Evolutionary conservation across 2,329 filamentous ascomycete genomes (phyloP).

Genomic region (Monilinia fructigena): DNA sequence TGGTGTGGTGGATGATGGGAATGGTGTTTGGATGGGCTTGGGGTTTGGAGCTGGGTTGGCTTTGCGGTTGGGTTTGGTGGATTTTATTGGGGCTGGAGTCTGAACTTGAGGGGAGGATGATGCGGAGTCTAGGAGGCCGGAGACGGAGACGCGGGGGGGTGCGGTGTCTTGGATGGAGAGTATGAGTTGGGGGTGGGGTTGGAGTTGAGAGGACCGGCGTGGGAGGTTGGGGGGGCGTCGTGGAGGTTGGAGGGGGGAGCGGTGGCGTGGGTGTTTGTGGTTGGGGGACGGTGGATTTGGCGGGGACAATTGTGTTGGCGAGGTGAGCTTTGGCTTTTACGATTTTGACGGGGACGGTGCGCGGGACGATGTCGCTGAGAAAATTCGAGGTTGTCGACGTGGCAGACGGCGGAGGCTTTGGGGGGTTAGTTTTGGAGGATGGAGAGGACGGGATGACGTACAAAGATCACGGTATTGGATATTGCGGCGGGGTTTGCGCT

Average conservation of each 20-base stretch:
- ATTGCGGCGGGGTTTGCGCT: slow-evolving; percentile 87
- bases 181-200: neutral
- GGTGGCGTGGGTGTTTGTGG: neutral
- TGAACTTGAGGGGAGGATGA: neutral
- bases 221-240: slow-evolving; percentile 1
- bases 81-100: neutral
- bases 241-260: neutral
- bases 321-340: slow-evolving; percentile 65
- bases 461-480: slow-evolving; percentile 95
- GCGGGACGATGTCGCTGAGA: slow-evolving; percentile 84
- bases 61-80: neutral
- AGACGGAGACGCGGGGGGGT: slow-evolving; percentile 14
- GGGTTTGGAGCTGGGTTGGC: too few relatives aligned
- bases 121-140: slow-evolving; percentile 14
- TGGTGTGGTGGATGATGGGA: slow-evolving; percentile 1
- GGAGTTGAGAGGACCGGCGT: slow-evolving; percentile 1
- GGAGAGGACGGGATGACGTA: slow-evolving; percentile 43
- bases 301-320: neutral
- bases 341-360: slow-evolving; percentile 77
- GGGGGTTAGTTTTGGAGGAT: slow-evolving; percentile 14
- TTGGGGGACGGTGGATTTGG: neutral
- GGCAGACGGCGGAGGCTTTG: slow-evolving; percentile 76
- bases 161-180: neutral
- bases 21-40: neutral
- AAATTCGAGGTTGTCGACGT: slow-evolving; percentile 93